Evolutionary conservation across 768 basidiomycete species (phyloP), one percentile per base, ranked within the genome.

Genomic region (Pleurotus platypus): DNA sequence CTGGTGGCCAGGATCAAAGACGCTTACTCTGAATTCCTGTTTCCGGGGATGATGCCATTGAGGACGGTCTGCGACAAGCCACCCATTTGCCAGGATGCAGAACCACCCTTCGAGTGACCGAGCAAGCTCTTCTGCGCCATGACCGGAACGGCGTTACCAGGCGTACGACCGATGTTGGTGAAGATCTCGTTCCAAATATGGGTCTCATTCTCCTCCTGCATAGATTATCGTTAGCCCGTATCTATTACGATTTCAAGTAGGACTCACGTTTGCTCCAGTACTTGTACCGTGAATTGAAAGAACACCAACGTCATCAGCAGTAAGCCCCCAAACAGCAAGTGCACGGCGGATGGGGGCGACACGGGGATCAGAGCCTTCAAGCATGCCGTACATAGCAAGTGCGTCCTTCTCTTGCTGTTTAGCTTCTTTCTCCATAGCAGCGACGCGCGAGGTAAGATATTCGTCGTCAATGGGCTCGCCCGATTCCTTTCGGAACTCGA

Each of bases 111-210:
- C 9, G 96, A 88, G 69, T 99, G 96, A 59, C 97, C 97, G 27
- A 96, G 89, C 49, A 99, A 80, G 70, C 90, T 93, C 82, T 99
- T 99, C 73, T 98, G 97, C 2, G 97, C 94, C 71, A 98, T 89
- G 66, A 97, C 86, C 4, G 97, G 97, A 47, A 96, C 87, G n/a
- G 95, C 94, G 70, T 98, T 98, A 55, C 97, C 96, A 39, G 87
- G 84, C 5, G 93, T 92, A 60, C 97, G 92, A 40, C 85, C 84
- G 61, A 98, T 87, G 43, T 84, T 82, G n/a, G 82, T 84, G 74
- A 99, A 89, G 68, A 97, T 87, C 58, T 93, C 87, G 70, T 98
- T 94, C 92, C 96, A 98, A 56, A 98, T 94, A 62, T 86, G 85
- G 1, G 93, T 93, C 79, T 99, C 97, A 69, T 99, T 99, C 77